Conservation (phyloP, 129 eudicot genomes). For the Logfia minima region DNA sequence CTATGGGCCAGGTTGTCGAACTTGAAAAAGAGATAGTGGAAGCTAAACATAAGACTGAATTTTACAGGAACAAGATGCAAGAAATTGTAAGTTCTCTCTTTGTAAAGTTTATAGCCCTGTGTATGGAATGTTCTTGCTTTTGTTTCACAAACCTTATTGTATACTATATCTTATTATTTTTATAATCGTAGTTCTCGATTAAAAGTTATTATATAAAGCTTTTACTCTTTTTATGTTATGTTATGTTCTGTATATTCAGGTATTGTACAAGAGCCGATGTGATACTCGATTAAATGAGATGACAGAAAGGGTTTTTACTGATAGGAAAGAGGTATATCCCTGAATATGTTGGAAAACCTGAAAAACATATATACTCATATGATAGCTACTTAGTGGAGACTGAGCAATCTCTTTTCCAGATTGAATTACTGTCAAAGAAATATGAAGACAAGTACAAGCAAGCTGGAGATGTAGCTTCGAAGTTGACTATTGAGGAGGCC, state of each 20-base stretch:
- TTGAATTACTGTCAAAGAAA: slow-evolving; percentile 70
- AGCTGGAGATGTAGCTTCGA: slow-evolving; percentile 90
- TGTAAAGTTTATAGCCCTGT: background rate
- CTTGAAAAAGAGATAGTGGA: slow-evolving; percentile 82
- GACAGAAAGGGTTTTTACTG: slow-evolving; percentile 65
- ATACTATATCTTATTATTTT: background rate
- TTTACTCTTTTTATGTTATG: background rate
- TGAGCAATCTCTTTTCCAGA: slow-evolving; percentile 28
- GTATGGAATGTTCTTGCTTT: background rate
- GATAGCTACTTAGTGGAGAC: slow-evolving; percentile 14
- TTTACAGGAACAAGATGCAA: slow-evolving; percentile 84
- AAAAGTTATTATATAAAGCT: background rate
- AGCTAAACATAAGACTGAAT: slow-evolving; percentile 73
- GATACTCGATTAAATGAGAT: slow-evolving; percentile 84
- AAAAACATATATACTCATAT: background rate
- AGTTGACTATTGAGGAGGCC: slow-evolving; percentile 80
- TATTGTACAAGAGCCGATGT: slow-evolving; percentile 89
- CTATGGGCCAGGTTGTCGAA: slow-evolving; percentile 46
- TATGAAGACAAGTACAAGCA: slow-evolving; percentile 89
- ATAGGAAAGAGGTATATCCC: slow-evolving; percentile 65
- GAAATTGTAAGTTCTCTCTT: slow-evolving; percentile 65
- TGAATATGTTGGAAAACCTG: background rate
- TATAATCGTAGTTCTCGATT: background rate
- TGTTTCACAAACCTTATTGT: background rate
- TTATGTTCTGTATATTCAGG: slow-evolving; percentile 41